A percentile compares a stretch with the other conserved stretches of the same genome.
These are phyloP conservation scores for Sporodiniella umbellata DNA, from an alignment of 371 early-diverging fungal species.

Conservation along the genomic window DNA sequence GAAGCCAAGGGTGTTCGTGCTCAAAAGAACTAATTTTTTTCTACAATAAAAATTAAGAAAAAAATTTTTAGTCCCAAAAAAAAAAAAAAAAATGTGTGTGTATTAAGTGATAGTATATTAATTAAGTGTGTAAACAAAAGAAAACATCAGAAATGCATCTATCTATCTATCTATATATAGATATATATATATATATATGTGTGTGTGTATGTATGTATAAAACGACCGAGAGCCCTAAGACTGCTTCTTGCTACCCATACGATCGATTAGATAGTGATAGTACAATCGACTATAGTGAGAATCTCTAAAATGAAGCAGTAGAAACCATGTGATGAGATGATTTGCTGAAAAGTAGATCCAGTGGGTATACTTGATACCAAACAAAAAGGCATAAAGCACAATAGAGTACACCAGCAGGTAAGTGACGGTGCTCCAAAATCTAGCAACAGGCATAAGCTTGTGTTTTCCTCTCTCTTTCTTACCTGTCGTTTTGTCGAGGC, in stretches of 20 bases:
- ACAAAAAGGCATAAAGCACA: constrained; percentile 40
- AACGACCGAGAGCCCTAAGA: no score
- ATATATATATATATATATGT: no score
- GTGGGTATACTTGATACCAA: constrained; percentile 50
- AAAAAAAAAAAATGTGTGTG: neutral
- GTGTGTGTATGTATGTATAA: constrained; percentile 8
- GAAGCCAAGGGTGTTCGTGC: constrained; percentile 39
- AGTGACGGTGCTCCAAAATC: constrained; percentile 31
- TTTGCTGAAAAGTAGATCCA: constrained; percentile 46
- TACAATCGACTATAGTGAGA: constrained; percentile 33
- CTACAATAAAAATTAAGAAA: no score
- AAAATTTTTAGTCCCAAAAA: no score
- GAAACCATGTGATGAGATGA: constrained; percentile 37
- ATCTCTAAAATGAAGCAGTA: constrained; percentile 38
- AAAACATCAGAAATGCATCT: no score
- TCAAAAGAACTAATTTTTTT: constrained; percentile 1
- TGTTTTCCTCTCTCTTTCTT: no score
- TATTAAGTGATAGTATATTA: neutral
- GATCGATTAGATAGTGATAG: constrained; percentile 31
- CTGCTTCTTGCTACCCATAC: constrained; percentile 39
- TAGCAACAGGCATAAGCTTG: no score
- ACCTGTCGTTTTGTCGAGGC: constrained; percentile 45
- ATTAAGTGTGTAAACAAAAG: no score
- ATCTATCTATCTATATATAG: no score
- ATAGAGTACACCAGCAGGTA: constrained; percentile 30